Evolutionary conservation across 257 asterid species (phyloP).

Genomic region (Vinca minor): DNA sequence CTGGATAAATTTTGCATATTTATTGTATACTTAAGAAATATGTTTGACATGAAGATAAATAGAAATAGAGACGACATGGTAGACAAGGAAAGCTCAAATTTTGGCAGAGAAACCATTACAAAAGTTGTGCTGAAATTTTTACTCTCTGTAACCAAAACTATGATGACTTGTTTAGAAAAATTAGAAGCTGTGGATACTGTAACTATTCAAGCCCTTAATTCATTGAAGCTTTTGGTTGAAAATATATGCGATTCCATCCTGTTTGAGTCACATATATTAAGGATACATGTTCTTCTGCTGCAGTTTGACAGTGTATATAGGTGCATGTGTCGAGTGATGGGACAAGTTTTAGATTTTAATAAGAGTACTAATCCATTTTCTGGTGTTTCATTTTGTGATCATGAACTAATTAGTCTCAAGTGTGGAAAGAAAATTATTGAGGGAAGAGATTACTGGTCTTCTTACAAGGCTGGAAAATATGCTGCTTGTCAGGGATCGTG

Average conservation of each 20-base stretch:
- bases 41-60: slow-evolving; percentile 19
- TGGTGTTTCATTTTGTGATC: slow-evolving; percentile 29
- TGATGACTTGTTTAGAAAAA: slow-evolving; percentile 46
- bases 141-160: slow-evolving; percentile 38
- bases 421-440: slow-evolving; percentile 41
- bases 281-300: slow-evolving; percentile 40
- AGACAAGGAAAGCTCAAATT: slow-evolving; percentile 18
- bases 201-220: slow-evolving; percentile 29
- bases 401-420: slow-evolving; percentile 36
- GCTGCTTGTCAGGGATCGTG: slow-evolving; percentile 82
- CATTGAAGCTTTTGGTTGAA: slow-evolving; percentile 46
- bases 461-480: slow-evolving; percentile 63
- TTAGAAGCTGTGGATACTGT: slow-evolving; percentile 29
- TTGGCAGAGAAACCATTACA: slow-evolving; percentile 18
- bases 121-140: slow-evolving; percentile 28
- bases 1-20: slow-evolving; percentile 43
- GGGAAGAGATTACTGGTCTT: slow-evolving; percentile 45
- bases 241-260: slow-evolving; percentile 26
- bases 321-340: slow-evolving; percentile 23
- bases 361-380: slow-evolving; percentile 8
- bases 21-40: slow-evolving; percentile 36
- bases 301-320: slow-evolving; percentile 29
- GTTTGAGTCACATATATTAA: slow-evolving; percentile 30
- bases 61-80: slow-evolving; percentile 21
- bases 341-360: slow-evolving; percentile 21